Percentiles rank a stretch among this genome's conserved stretches.
phyloP scores from a whole-genome alignment of 345 rosid genomes.

The Arabis hirsuta region DNA sequence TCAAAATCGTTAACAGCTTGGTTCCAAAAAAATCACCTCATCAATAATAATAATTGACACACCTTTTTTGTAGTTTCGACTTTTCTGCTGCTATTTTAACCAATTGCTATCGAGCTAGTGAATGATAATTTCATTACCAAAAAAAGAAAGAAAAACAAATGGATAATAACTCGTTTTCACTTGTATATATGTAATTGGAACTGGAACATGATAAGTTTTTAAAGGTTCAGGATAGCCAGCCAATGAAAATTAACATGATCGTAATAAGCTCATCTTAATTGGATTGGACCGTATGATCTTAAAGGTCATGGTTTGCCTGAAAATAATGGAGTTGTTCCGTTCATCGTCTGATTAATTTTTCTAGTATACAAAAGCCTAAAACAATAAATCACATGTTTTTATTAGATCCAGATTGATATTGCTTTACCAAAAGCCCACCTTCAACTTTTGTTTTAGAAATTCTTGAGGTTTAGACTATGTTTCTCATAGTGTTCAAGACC shows the following conservation, averaged over 20 bases:
- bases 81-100: conserved; percentile 23
- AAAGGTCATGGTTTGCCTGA: not conserved
- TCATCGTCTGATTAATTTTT: not conserved
- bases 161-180: conserved; percentile 14
- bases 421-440: no score
- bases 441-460: no score
- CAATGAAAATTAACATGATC: conserved; percentile 20
- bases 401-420: no score
- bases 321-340: not conserved
- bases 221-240: conserved; percentile 24
- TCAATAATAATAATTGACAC: conserved; percentile 36
- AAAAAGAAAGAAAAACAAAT: not conserved
- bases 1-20: conserved; percentile 21
- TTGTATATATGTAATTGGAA: not conserved
- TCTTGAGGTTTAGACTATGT: no score
- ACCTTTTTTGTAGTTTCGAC: conserved; percentile 18
- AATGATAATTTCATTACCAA: conserved; percentile 22
- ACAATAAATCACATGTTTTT: no score
- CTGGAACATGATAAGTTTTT: conserved; percentile 9
- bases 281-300: conserved; percentile 18
- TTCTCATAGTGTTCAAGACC: no score
- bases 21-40: conserved; percentile 13
- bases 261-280: conserved; percentile 4
- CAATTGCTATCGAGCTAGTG: conserved; percentile 14
- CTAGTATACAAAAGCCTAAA: no score